A percentile compares a stretch with the other conserved stretches of the same genome.
Conservation (phyloP, 441 rosid species). For the Lepidium campestre region DNA sequence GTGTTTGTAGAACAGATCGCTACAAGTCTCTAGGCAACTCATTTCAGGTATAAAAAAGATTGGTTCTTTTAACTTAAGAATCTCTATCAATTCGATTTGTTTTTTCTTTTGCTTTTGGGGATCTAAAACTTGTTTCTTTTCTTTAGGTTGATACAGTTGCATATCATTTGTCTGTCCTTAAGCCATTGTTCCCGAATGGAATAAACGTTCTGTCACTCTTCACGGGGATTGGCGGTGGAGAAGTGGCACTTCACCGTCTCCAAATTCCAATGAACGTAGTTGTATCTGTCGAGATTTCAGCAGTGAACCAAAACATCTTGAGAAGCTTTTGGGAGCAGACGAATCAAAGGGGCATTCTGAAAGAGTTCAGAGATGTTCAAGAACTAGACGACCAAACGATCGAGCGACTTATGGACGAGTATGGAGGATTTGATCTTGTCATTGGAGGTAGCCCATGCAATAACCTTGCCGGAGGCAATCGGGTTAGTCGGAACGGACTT, state of each 20-base stretch:
- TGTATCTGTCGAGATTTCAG: slow-evolving; percentile 66
- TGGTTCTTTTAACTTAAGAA: neutral
- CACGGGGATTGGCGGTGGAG: slow-evolving; percentile 90
- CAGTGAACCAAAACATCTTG: slow-evolving; percentile 43
- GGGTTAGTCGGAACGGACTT: slow-evolving; percentile 55
- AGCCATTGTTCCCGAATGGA: slow-evolving; percentile 52
- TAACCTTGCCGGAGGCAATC: slow-evolving; percentile 65
- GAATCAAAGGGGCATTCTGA: slow-evolving; percentile 52
- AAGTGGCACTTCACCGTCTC: slow-evolving; percentile 75
- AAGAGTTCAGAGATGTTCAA: slow-evolving; percentile 44
- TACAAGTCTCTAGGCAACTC: slow-evolving; percentile 80
- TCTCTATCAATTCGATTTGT: neutral
- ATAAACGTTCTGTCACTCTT: slow-evolving; percentile 73
- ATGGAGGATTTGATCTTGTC: slow-evolving; percentile 74
- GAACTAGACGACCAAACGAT: slow-evolving; percentile 32
- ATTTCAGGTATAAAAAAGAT: slow-evolving; percentile 38
- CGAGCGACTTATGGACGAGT: slow-evolving; percentile 39
- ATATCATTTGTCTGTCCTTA: slow-evolving; percentile 67
- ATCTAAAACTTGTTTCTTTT: neutral
- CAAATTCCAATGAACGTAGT: slow-evolving; percentile 55
- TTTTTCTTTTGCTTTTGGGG: neutral
- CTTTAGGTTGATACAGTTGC: slow-evolving; percentile 81
- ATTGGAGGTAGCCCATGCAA: slow-evolving; percentile 84
- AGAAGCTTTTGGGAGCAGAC: slow-evolving; percentile 77
- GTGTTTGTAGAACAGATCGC: slow-evolving; percentile 55